These are phyloP conservation scores for Zelonia costaricensis DNA, from an alignment of 208 protist genomes.

Conservation along the genomic window DNA sequence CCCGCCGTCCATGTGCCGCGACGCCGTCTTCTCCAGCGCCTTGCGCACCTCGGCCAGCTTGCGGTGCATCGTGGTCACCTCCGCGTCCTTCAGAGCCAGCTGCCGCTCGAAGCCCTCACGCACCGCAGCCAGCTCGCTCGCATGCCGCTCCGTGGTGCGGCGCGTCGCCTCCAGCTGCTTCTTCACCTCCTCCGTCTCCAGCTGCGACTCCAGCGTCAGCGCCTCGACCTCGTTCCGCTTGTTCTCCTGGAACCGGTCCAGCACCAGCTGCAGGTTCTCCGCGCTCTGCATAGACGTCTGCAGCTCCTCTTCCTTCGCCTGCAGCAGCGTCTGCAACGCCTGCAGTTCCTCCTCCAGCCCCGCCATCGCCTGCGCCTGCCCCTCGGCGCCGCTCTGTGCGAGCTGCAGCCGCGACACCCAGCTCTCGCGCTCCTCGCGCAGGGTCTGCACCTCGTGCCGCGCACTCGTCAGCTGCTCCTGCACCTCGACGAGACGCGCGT, in stretches of 20 bases:
- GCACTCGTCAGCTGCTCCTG: constrained; percentile 34
- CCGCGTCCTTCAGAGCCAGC: constrained; percentile 57
- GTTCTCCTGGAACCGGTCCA: constrained; percentile 32
- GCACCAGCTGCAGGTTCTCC: constrained; percentile 33
- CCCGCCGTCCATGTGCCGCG: constrained; percentile 49
- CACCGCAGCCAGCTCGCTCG: constrained; percentile 1
- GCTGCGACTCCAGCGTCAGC: constrained; percentile 25
- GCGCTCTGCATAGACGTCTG: constrained; percentile 10
- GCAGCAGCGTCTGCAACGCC: constrained; percentile 29
- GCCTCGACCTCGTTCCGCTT: constrained; percentile 25
- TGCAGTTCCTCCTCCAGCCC: constrained; percentile 45
- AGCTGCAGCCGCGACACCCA: constrained; percentile 21
- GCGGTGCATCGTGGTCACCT: constrained; percentile 65
- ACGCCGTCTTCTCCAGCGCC: constrained; percentile 59
- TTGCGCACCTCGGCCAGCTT: constrained; percentile 78
- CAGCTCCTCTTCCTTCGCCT: constrained; percentile 34
- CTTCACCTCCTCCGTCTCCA: constrained; percentile 29
- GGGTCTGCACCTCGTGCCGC: constrained; percentile 37
- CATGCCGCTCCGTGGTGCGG: constrained; percentile 14
- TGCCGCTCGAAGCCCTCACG: constrained; percentile 20
- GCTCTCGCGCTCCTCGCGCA: constrained; percentile 48
- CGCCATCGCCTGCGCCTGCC: constrained; percentile 14
- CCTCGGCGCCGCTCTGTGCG: constrained; percentile 8
- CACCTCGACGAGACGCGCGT: constrained; percentile 25
- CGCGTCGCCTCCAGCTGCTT: constrained; percentile 15